phyloP scores from a whole-genome alignment of 495 filamentous ascomycete species.

The Lepidopterella palustris region DNA sequence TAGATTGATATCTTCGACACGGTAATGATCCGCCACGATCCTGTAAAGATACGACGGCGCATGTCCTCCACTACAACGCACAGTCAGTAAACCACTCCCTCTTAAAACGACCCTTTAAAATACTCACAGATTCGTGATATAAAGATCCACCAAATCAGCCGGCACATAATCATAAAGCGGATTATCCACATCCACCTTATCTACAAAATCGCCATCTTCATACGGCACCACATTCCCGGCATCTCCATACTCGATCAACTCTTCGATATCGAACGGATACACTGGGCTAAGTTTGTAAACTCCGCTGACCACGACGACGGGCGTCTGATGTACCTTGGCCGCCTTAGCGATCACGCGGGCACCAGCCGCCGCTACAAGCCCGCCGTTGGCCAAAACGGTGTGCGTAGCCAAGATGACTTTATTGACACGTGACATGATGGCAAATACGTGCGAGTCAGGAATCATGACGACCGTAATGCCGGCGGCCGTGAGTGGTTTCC shows the following conservation, averaged over 20 bases:
- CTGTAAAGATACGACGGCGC: constrained; percentile 68
- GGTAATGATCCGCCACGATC: constrained; percentile 81
- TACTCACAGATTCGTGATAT: constrained; percentile 87
- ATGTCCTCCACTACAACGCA: constrained; percentile 21
- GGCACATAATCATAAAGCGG: constrained; percentile 78
- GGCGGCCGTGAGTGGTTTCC: constrained; percentile 68
- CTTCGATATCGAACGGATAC: constrained; percentile 71
- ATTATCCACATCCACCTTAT: constrained; percentile 71
- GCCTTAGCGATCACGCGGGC: constrained; percentile 73
- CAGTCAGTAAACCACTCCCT: not conserved
- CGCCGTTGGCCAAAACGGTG: constrained; percentile 79
- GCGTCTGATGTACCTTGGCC: constrained; percentile 68
- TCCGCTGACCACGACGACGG: constrained; percentile 76
- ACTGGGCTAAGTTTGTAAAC: constrained; percentile 88
- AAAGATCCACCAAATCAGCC: constrained; percentile 74
- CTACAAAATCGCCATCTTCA: constrained; percentile 66
- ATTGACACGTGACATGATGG: constrained; percentile 87
- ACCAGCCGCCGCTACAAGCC: constrained; percentile 71
- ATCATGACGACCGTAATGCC: constrained; percentile 78
- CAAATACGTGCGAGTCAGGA: constrained; percentile 77
- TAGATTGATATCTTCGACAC: constrained; percentile 69
- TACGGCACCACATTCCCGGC: constrained; percentile 65
- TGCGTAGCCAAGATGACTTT: constrained; percentile 87
- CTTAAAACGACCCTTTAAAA: not conserved
- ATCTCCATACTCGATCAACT: constrained; percentile 75